Conservation (phyloP, 768 basidiomycete genomes). For the Amanita rubescens region DNA sequence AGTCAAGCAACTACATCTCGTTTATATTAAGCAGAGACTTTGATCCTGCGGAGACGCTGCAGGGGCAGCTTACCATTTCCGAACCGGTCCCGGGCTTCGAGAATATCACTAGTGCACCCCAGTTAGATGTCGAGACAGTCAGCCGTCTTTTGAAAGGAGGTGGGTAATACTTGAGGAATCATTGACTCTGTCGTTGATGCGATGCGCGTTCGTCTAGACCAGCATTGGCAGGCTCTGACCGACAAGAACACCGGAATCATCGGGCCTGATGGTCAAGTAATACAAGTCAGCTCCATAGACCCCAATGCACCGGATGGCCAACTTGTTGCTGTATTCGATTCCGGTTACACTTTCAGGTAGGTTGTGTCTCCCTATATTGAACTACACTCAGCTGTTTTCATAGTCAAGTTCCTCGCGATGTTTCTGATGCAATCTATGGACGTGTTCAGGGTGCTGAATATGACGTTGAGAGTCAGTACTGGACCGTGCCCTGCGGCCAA, state of each 20-base stretch:
- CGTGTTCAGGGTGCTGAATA: slow-evolving; percentile 68
- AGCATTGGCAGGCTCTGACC: slow-evolving; percentile 75
- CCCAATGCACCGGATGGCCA: slow-evolving; percentile 57
- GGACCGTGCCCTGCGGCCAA: slow-evolving; percentile 73
- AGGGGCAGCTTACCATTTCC: slow-evolving; percentile 63
- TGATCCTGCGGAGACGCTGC: slow-evolving; percentile 42
- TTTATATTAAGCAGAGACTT: slow-evolving; percentile 55
- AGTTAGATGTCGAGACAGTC: slow-evolving; percentile 60
- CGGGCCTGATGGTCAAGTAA: slow-evolving; percentile 66
- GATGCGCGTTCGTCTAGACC: slow-evolving; percentile 33
- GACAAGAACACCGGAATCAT: slow-evolving; percentile 57
- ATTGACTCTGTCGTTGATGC: slow-evolving; percentile 7
- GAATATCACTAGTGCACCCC: slow-evolving; percentile 52
- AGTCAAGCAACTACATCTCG: slow-evolving; percentile 58
- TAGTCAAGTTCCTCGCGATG: slow-evolving; percentile 65
- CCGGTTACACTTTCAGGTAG: slow-evolving; percentile 51
- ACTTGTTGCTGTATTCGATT: slow-evolving; percentile 68
- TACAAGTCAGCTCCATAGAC: slow-evolving; percentile 57
- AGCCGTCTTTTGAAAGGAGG: slow-evolving; percentile 46
- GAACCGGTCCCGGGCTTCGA: slow-evolving; percentile 58
- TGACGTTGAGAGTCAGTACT: slow-evolving; percentile 45
- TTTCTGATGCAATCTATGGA: slow-evolving; percentile 77
- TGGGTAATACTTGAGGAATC: slow-evolving; percentile 9
- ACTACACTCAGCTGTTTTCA: slow-evolving; percentile 16
- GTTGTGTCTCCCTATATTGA: background rate